These are phyloP conservation scores for Aquilaria sinensis DNA, from an alignment of 345 rosid genomes.

Conservation along the genomic window DNA sequence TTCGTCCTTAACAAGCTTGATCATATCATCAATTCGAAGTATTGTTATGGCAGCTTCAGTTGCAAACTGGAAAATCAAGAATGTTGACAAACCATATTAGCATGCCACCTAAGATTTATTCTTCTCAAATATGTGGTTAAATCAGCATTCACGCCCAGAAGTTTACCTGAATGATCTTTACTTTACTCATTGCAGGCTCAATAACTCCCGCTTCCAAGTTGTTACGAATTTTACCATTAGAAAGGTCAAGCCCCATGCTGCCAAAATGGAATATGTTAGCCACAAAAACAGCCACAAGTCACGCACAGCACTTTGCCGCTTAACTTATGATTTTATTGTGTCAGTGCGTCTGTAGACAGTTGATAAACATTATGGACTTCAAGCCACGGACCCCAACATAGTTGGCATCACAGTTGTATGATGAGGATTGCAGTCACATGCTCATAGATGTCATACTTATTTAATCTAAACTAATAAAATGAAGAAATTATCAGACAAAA, in stretches of 20 bases:
- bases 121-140: neutral
- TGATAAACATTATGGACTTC: too few relatives aligned
- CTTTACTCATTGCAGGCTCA: conserved; percentile 99
- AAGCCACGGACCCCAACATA: too few relatives aligned
- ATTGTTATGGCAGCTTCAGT: conserved; percentile 98
- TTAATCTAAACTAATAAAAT: neutral
- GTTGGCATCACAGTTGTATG: too few relatives aligned
- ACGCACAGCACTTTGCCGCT: too few relatives aligned
- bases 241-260: conserved; percentile 96
- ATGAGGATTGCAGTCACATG: too few relatives aligned
- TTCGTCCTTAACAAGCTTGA: conserved; percentile 90
- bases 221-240: conserved; percentile 75
- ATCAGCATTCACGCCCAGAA: neutral
- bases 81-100: neutral
- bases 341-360: too few relatives aligned
- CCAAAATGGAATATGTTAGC: conserved; percentile 12
- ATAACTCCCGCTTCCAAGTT: conserved; percentile 98
- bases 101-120: neutral
- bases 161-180: conserved; percentile 92
- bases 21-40: conserved; percentile 97
- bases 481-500: neutral
- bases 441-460: too few relatives aligned
- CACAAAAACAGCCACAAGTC: neutral
- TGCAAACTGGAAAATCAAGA: conserved; percentile 46
- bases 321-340: too few relatives aligned